Base-by-base conservation (phyloP, 352 stramenopile genomes). In the Pythium graminicola region DNA sequence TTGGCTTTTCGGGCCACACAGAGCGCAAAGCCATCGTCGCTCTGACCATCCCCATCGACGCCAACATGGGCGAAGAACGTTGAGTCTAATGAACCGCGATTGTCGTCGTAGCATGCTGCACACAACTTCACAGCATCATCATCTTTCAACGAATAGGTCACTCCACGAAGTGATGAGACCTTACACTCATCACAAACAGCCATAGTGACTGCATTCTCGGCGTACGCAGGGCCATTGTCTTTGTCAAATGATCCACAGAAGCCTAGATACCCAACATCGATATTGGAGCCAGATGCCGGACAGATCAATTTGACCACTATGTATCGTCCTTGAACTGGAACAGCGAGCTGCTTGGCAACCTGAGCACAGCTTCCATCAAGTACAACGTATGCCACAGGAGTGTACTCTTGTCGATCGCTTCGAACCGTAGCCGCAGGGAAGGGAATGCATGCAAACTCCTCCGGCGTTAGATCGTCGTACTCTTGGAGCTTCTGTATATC, bases 151-250 rank as follows among this genome's bases (percentile, higher is more conserved):
- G 67, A 60, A n/a, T 94, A 92, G 45, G 72, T 81, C 6, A 90
- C 45, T 13, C 77, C 80, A 33, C 50, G 39, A 17, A 79, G 26
- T 0, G 61, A 61, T 17, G 65, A 64, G 7, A 19, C 46, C 38
- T 79, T 76, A 47, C 83, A 94, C 43, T 89, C 83, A 6, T 88
- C 64, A 35, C 68, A 77, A 0, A 48, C 19, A 1, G 47, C 40
- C 1, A 28, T 17, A 0, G 42, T 42, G 28, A 60, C 42, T 13
- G 29, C 60, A 29, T 62, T 61, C 8, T 94, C 70, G 22, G 56
- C 79, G 50, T 95, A 95, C 10, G 74, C 84, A n/a, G 81, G 81
- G 23, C 84, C 84, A 51, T 90, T 88, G 9, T 92, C 79, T 26
- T 70, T 73, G 54, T 95, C 81, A 29, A 88, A 92, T 6, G 74